Percentiles rank a stretch among this genome's conserved stretches.
phyloP scores from a whole-genome alignment of 345 rosid genomes.

The Pistacia integerrima region DNA sequence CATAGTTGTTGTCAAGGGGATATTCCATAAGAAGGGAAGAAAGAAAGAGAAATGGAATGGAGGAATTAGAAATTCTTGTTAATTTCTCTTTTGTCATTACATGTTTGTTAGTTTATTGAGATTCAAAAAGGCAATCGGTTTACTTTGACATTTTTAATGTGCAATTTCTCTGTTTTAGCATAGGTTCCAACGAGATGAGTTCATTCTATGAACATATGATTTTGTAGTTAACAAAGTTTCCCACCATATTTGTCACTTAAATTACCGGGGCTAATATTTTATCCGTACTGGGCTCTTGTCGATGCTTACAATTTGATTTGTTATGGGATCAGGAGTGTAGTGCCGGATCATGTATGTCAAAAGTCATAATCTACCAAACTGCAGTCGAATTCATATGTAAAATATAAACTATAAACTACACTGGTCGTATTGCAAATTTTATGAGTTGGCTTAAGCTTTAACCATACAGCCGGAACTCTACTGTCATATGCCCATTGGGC shows the following conservation, averaged over 20 bases:
- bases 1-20: constrained; percentile 20
- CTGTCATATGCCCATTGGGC: neutral
- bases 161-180: neutral
- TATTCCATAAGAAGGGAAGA: neutral
- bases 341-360: neutral
- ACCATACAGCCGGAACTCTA: neutral
- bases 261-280: constrained; percentile 1
- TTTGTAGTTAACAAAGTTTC: constrained; percentile 20
- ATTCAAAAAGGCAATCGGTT: neutral
- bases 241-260: neutral
- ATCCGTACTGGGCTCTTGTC: neutral
- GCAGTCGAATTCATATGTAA: neutral
- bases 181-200: neutral
- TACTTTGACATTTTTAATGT: neutral
- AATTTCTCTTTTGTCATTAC: constrained; percentile 12
- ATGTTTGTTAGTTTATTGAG: neutral
- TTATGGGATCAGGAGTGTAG: neutral
- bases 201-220: neutral
- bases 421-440: neutral
- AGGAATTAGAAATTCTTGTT: neutral
- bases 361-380: neutral
- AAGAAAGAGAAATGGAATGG: constrained; percentile 5
- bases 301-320: constrained; percentile 31
- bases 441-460: neutral
- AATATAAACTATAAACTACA: neutral